Conservation (phyloP, 176 grass and related monocot species). For the Phoenix dactylifera region DNA sequence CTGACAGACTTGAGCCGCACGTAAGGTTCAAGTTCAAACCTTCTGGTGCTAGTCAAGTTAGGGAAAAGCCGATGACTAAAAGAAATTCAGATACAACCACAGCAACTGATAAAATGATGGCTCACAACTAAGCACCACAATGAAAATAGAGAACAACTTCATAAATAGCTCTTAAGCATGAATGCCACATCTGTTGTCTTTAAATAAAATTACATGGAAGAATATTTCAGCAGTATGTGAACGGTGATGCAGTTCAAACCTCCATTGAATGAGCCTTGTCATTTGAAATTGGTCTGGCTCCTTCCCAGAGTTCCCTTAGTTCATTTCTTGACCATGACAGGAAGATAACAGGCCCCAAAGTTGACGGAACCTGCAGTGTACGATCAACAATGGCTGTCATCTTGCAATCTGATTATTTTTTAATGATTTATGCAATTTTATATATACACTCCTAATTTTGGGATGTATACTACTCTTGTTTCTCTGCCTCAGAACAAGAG, state of each 20-base stretch:
- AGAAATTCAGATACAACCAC: too few species aligned
- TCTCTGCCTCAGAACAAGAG: too few species aligned
- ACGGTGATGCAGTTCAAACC: constrained; percentile 23
- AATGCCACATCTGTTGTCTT: constrained; percentile 5
- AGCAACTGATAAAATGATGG: too few species aligned
- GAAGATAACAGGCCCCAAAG: constrained; percentile 77
- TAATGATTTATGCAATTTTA: too few species aligned
- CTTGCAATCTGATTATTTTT: too few species aligned
- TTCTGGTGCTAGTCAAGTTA: too few species aligned
- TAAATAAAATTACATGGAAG: constrained; percentile 10
- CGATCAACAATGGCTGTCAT: not conserved
- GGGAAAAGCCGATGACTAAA: too few species aligned
- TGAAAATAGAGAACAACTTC: constrained; percentile 5
- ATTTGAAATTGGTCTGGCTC: constrained; percentile 36
- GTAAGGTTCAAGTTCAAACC: too few species aligned
- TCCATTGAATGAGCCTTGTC: constrained; percentile 81
- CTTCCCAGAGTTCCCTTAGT: constrained; percentile 81
- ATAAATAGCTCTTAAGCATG: constrained; percentile 8
- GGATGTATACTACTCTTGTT: too few species aligned
- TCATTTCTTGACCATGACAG: constrained; percentile 85
- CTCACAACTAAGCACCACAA: too few species aligned
- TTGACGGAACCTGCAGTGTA: constrained; percentile 64
- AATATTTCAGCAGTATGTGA: not conserved
- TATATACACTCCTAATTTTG: too few species aligned
- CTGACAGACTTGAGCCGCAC: too few species aligned